phyloP scores from a whole-genome alignment of 2,329 filamentous ascomycete species.

The Colletotrichum ledebouriae region DNA sequence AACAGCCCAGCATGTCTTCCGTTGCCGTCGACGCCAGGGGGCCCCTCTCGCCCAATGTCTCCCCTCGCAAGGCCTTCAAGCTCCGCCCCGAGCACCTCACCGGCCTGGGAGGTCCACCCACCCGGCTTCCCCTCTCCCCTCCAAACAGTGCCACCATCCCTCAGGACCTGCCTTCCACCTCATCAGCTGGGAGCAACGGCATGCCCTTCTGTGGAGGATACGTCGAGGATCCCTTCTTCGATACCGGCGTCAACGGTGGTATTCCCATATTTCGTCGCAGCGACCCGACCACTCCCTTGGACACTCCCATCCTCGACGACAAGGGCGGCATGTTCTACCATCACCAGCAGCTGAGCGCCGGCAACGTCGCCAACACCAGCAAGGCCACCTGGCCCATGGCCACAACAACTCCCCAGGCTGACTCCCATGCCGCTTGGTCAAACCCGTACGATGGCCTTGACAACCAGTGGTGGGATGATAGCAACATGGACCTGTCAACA shows the following conservation, averaged over 20 bases:
- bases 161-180: constrained; percentile 39
- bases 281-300: constrained; percentile 54
- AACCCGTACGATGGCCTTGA: constrained; percentile 40
- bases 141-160: constrained; percentile 47
- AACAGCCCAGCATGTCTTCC: constrained; percentile 42
- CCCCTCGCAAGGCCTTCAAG: constrained; percentile 51
- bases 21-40: constrained; percentile 36
- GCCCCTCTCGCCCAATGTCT: constrained; percentile 41
- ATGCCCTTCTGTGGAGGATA: constrained; percentile 53
- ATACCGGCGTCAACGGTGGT: constrained; percentile 40
- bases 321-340: constrained; percentile 50
- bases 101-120: constrained; percentile 38
- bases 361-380: constrained; percentile 41
- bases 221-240: constrained; percentile 57
- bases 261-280: constrained; percentile 49
- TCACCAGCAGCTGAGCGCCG: constrained; percentile 41
- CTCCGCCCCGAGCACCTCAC: constrained; percentile 47
- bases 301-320: constrained; percentile 53
- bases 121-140: constrained; percentile 44
- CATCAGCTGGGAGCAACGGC: constrained; percentile 33
- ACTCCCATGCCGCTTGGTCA: constrained; percentile 41
- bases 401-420: constrained; percentile 38
- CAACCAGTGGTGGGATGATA: constrained; percentile 51
- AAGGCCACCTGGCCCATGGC: constrained; percentile 47
- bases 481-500: constrained; percentile 48